A percentile compares a stretch with the other conserved stretches of the same genome.
Conservation (phyloP, 179 eudicot genomes). For the Beta lomatogona region DNA sequence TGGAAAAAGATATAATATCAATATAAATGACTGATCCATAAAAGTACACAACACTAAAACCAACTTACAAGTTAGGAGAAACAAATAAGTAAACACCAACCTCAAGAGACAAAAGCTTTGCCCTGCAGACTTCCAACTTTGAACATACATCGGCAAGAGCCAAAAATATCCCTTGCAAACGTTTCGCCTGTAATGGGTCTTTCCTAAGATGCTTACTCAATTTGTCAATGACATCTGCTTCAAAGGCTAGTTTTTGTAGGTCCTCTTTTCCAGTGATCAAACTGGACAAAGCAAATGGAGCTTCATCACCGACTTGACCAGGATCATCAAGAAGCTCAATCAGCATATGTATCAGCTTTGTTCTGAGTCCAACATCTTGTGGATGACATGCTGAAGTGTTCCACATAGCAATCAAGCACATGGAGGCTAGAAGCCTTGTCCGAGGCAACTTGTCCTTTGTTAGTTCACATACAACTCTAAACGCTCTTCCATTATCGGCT, state of each 20-base stretch:
- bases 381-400: constrained; percentile 59
- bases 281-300: constrained; percentile 79
- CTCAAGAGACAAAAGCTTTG: constrained; percentile 66
- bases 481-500: constrained; percentile 63
- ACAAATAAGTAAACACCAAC: constrained; percentile 45
- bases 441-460: constrained; percentile 72
- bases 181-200: constrained; percentile 56
- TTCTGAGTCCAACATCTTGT: constrained; percentile 60
- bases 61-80: not conserved
- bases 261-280: constrained; percentile 71
- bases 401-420: constrained; percentile 74
- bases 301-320: constrained; percentile 97
- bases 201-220: constrained; percentile 57
- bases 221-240: constrained; percentile 64
- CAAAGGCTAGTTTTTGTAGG: constrained; percentile 79
- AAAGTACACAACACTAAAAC: constrained; percentile 9
- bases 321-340: constrained; percentile 93
- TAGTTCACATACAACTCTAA: constrained; percentile 63
- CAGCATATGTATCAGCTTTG: constrained; percentile 57
- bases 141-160: constrained; percentile 85
- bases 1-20: not conserved
- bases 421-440: constrained; percentile 81
- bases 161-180: constrained; percentile 71
- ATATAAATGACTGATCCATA: constrained; percentile 5
- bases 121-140: constrained; percentile 86